Base-by-base conservation (phyloP, 2,329 filamentous ascomycete species). In the Ustilaginoidea virens region DNA sequence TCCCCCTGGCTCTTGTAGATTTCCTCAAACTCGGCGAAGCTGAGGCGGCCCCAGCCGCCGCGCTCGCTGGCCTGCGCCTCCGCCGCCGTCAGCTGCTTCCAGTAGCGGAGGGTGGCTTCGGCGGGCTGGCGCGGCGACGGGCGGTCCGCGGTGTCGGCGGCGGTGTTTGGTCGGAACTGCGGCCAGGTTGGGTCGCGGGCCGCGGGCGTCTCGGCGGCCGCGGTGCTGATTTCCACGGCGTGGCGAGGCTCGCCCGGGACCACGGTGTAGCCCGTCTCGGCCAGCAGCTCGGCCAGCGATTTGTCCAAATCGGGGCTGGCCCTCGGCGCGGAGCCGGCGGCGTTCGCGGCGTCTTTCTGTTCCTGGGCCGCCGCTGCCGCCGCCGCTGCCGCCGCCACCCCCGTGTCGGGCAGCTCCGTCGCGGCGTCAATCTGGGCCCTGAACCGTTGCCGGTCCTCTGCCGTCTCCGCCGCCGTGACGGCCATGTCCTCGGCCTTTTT, bases 31-130 rank as follows among this genome's bases (percentile, higher is more conserved):
- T 96, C 90, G 1, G 68, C 63, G 39, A 76, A 86, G 45, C 56
- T 80, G 27, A 96, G 58, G 44, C 74, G 71, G 1, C 83, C 87
- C 54, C 74, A 80, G 1, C 85, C 86, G n/a, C 80, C 82, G 16
- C 82, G 66, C 33, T 65, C 58, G 32, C 62, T 63, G 2, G 81
- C 76, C 46, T 85, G 74, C 21, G 63, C 56, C 44, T 90, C 80
- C 1, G 76, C 67, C 11, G 64, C 47, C 39, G 78, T 72, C 6
- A 86, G 57, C 17, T 52, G 48, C 42, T 65, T 69, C 62, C 63
- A 71, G 17, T 53, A 44, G 16, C 55, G 39, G 11, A 73, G 47
- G 17, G 47, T 58, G 19, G 44, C 40, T 4, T 36, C 28, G 2
- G 44, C 36, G 1, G 49, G 43, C 16, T 47, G 41, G 36, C 34